These are phyloP conservation scores for Arabidopsis thaliana DNA, from an alignment of 345 rosid species.

Conservation along the genomic window TAIR10.1 NC_003070.9:26312501-26313000, in stretches of 20 bases:
- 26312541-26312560: too few relatives aligned
- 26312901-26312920: not conserved
- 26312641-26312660: too few relatives aligned
- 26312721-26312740: not conserved
- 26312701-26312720: too few relatives aligned
- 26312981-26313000: constrained; percentile 30
- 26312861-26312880: not conserved
- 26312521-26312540: not conserved
- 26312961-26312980: constrained; percentile 8
- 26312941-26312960: constrained; percentile 13
- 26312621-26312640: too few relatives aligned
- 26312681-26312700: too few relatives aligned
- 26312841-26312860: not conserved
- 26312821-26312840: not conserved
- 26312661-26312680: too few relatives aligned
- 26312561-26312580: too few relatives aligned
- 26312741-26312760: too few relatives aligned
- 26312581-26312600: too few relatives aligned
- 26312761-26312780: too few relatives aligned
- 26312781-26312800: not conserved
- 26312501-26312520: not conserved
- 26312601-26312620: too few relatives aligned
- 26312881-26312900: constrained; percentile 6
- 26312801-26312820: not conserved
- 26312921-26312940: constrained; percentile 14